Percentiles rank a stretch among this genome's conserved stretches.
Evolutionary conservation across 2,329 filamentous ascomycete species (phyloP).

Genomic region (Fusarium globosum): DNA sequence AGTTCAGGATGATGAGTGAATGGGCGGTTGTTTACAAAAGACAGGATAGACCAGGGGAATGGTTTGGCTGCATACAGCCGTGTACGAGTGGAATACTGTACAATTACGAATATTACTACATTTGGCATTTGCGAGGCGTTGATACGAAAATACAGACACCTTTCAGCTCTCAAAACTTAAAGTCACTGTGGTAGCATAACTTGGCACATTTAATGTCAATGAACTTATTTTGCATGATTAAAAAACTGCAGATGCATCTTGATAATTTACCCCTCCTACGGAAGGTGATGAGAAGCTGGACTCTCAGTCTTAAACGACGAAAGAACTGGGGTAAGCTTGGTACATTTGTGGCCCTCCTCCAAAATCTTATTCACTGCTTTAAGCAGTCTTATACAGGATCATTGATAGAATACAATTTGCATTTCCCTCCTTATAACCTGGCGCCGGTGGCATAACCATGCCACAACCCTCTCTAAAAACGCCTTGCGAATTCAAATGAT

Average conservation of each 20-base stretch:
- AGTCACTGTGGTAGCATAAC: constrained; percentile 11
- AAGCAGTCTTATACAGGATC: constrained; percentile 23
- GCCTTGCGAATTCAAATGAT: constrained; percentile 39
- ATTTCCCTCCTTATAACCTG: constrained; percentile 18
- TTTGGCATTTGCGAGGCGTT: constrained; percentile 52
- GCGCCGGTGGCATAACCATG: constrained; percentile 25
- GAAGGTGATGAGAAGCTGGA: not conserved
- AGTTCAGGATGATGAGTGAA: not conserved
- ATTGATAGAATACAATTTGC: constrained; percentile 34
- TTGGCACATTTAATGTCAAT: not conserved
- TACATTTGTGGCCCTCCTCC: not conserved
- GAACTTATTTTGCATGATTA: not conserved
- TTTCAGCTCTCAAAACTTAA: constrained; percentile 35
- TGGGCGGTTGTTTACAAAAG: constrained; percentile 30
- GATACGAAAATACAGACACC: constrained; percentile 44
- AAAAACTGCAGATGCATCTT: constrained; percentile 18
- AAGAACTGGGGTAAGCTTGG: not conserved
- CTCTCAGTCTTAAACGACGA: not conserved
- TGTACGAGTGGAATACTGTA: constrained; percentile 49
- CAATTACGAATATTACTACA: constrained; percentile 46
- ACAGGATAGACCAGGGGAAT: constrained; percentile 10
- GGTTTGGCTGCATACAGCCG: constrained; percentile 11
- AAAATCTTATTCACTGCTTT: not conserved
- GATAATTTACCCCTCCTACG: constrained; percentile 13
- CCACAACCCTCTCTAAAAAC: constrained; percentile 36